Conservation (phyloP, 2,329 filamentous ascomycete genomes). For the Fusarium brachygibbosum region DNA sequence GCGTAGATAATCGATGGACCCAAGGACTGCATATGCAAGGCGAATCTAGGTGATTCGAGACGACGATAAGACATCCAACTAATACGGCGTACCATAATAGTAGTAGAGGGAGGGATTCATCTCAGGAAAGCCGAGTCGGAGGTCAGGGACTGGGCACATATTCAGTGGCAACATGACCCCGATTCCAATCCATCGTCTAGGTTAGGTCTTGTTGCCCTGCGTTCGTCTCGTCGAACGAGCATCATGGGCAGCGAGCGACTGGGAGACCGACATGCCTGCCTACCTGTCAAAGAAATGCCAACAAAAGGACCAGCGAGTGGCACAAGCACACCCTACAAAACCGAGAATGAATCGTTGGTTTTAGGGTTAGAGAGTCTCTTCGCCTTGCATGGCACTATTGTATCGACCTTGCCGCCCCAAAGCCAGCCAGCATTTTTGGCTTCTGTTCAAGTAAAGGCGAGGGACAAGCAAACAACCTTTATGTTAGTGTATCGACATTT, state of each 20-base stretch:
- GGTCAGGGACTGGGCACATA: constrained; percentile 12
- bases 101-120: not conserved
- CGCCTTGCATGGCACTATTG: constrained; percentile 46
- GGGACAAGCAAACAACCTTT: constrained; percentile 30
- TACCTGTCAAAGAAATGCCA: constrained; percentile 3
- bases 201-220: constrained; percentile 33
- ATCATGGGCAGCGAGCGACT: constrained; percentile 18
- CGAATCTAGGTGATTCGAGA: constrained; percentile 34
- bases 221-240: constrained; percentile 5
- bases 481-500: constrained; percentile 24
- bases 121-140: constrained; percentile 4
- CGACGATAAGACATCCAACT: constrained; percentile 30
- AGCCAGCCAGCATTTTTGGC: constrained; percentile 18
- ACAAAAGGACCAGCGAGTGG: not conserved
- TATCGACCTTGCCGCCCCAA: constrained; percentile 39
- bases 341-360: constrained; percentile 23
- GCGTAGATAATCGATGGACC: constrained; percentile 25
- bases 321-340: constrained; percentile 23
- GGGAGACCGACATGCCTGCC: constrained; percentile 29
- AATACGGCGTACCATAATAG: not conserved
- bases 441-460: constrained; percentile 30
- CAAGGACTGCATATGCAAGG: constrained; percentile 39
- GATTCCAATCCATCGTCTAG: constrained; percentile 28
- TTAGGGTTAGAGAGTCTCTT: constrained; percentile 32
- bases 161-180: constrained; percentile 26